Percentiles rank a stretch among this genome's conserved stretches.
Evolutionary conservation across 129 eudicot genomes (phyloP).

Genomic region (Ambrosia trifida): DNA sequence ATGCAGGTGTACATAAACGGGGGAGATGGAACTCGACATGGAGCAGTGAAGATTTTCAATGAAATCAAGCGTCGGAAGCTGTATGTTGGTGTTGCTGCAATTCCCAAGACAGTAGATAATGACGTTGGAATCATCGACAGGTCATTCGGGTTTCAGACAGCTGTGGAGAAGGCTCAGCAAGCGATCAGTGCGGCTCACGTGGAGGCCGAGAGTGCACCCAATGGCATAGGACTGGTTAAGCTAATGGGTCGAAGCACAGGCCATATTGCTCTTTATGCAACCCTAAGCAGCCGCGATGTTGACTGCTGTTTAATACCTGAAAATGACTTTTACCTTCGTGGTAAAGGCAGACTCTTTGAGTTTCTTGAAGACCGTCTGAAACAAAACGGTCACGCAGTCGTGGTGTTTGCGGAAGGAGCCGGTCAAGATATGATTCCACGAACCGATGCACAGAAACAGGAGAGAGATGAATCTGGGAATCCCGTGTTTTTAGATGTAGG

Average conservation of each 20-base stretch:
- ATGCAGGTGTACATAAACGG: slow-evolving; percentile 69
- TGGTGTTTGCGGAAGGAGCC: slow-evolving; percentile 91
- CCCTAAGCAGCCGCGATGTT: slow-evolving; percentile 81
- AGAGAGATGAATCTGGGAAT: slow-evolving; percentile 79
- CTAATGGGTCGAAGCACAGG: slow-evolving; percentile 95
- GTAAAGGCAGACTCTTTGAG: slow-evolving; percentile 78
- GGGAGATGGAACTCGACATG: slow-evolving; percentile 84
- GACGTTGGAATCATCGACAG: slow-evolving; percentile 77
- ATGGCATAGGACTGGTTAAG: slow-evolving; percentile 82
- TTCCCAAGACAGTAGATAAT: slow-evolving; percentile 89
- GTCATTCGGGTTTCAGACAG: slow-evolving; percentile 83
- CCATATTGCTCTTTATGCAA: slow-evolving; percentile 76
- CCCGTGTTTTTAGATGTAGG: slow-evolving; percentile 83
- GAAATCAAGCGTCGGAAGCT: slow-evolving; percentile 58
- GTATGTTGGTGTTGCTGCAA: slow-evolving; percentile 58
- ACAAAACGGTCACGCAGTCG: slow-evolving; percentile 64
- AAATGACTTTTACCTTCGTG: slow-evolving; percentile 63
- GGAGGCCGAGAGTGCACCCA: slow-evolving; percentile 88
- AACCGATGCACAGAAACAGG: slow-evolving; percentile 42
- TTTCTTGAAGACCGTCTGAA: slow-evolving; percentile 53
- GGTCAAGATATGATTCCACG: slow-evolving; percentile 74
- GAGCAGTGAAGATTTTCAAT: slow-evolving; percentile 65
- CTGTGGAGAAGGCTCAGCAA: slow-evolving; percentile 84
- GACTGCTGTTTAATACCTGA: slow-evolving; percentile 88
- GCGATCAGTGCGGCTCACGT: slow-evolving; percentile 84